Conservation (phyloP, 257 asterid species). For the Lithospermum erythrorhizon region DNA sequence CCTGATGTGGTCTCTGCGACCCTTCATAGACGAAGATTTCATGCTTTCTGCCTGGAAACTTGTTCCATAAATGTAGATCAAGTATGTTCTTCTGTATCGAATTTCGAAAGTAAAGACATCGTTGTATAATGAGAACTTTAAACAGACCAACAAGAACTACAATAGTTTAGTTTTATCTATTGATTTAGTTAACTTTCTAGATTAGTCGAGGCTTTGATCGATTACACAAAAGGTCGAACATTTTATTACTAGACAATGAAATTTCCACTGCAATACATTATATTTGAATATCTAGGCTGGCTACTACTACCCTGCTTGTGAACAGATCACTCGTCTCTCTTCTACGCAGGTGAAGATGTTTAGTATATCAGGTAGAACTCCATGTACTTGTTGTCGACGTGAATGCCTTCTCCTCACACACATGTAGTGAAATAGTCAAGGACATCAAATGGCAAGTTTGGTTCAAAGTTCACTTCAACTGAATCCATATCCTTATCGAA, state of each 20-base stretch:
- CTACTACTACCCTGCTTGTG: not conserved
- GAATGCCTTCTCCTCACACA: not conserved
- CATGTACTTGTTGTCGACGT: not conserved
- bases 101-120: not conserved
- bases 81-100: not conserved
- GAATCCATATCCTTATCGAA: constrained; percentile 31
- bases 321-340: constrained; percentile 6
- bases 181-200: too few species aligned
- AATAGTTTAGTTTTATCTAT: too few species aligned
- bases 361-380: too few species aligned
- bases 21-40: constrained; percentile 33
- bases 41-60: not conserved
- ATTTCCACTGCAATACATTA: not conserved
- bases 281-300: not conserved
- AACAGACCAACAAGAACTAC: too few species aligned
- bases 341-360: not conserved
- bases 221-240: not conserved
- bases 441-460: constrained; percentile 22
- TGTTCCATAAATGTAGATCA: too few species aligned
- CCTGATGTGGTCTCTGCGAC: constrained; percentile 80
- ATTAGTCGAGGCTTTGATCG: not conserved
- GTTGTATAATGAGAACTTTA: too few species aligned
- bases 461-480: constrained; percentile 26
- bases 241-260: not conserved
- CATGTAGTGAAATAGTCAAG: constrained; percentile 17